Evolutionary conservation across 352 stramenopile genomes (phyloP).

Genomic region (Phytopythium oedochilum): DNA sequence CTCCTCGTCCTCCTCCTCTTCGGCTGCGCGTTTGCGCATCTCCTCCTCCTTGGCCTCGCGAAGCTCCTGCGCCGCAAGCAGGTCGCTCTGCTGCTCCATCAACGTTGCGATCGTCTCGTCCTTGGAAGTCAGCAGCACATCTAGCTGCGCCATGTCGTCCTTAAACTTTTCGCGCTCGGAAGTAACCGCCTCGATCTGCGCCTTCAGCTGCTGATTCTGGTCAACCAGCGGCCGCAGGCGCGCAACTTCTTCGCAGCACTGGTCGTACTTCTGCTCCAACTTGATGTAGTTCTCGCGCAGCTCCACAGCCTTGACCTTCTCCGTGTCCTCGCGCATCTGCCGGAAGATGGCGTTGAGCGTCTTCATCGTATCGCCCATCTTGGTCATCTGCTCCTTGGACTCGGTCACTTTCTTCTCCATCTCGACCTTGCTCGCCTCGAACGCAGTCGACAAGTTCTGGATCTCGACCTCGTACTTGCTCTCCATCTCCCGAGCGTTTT

Average conservation of each 20-base stretch:
- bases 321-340: constrained; percentile 90
- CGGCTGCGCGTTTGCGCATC: constrained; percentile 24
- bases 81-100: constrained; percentile 72
- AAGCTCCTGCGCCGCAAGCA: constrained; percentile 64
- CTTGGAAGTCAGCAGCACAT: constrained; percentile 40
- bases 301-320: constrained; percentile 87
- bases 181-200: constrained; percentile 26
- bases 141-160: constrained; percentile 36
- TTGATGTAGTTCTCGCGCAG: constrained; percentile 74
- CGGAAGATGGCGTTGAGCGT: constrained; percentile 92
- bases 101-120: constrained; percentile 59
- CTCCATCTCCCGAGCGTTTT: constrained; percentile 36
- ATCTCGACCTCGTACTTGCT: constrained; percentile 53
- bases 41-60: constrained; percentile 48
- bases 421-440: constrained; percentile 48
- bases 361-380: constrained; percentile 92
- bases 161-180: constrained; percentile 28
- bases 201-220: constrained; percentile 41
- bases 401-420: constrained; percentile 69
- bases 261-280: constrained; percentile 67
- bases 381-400: constrained; percentile 77
- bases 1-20: constrained; percentile 36
- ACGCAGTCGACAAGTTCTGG: constrained; percentile 25
- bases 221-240: constrained; percentile 46
- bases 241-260: constrained; percentile 54